Base-by-base conservation (phyloP, 2,329 filamentous ascomycete genomes). In the Aspergillus hortae region DNA sequence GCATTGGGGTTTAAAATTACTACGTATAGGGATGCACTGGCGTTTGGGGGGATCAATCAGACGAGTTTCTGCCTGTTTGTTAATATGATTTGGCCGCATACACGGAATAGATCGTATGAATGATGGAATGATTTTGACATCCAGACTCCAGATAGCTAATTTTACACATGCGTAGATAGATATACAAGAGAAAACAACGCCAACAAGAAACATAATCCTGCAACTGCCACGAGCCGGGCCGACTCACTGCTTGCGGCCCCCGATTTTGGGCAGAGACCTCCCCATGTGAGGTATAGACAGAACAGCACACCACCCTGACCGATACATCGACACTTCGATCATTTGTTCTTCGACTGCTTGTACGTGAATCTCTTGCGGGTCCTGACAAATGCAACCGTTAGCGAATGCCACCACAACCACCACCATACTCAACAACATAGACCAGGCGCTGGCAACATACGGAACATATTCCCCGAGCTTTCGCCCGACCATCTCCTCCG, bases 401-500 rank as follows among this genome's bases (percentile, higher is more conserved):
- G 40, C 40, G 19, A 15, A 17, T 19, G 5, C 40, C 4, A 41
- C 14, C 14, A 41, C 12, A 36, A 14, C 12, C 5, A 38, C 35
- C 10, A 38, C 35, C 35, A 23, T 23, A 6, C 4, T 11, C 35
- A 38, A 38, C 35, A 14, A 49, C 15, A 23, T 23, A 6, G 23
- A 23, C 6, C 23, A 35, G 49, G 27, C 52, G 40, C 1, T 17
- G 45, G 41, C 41, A 46, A 84, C 90, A 66, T 82, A 96, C 91
- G 84, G 78, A 56, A 90, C 86, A 71, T 96, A 96, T 75, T 96
- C 92, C 63, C 92, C 92, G 61, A 96, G 80, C 76, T 96, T 96
- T 74, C 94, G 88, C 49, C 92, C 92, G 46, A 96, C 92, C 92
- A 96, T 96, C 66, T 96, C 89, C 70, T 96, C 92, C 14, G 91